These are phyloP conservation scores for Eucalyptus virginea DNA, from an alignment of 345 rosid species.

Conservation along the genomic window DNA sequence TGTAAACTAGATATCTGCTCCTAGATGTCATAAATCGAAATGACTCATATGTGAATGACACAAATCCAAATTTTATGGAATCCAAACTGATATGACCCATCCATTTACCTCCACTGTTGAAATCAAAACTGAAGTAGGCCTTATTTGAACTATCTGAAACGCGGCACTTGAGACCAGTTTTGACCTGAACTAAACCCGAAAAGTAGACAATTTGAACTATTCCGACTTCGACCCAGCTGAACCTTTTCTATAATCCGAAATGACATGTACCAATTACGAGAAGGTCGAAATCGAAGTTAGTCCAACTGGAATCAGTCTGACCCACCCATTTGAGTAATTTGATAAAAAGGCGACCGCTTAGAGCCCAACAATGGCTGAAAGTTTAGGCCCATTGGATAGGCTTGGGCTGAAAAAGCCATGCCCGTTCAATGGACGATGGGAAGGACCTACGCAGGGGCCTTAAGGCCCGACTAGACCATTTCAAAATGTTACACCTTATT, in stretches of 20 bases:
- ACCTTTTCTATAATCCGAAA: not conserved
- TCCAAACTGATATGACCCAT: not conserved
- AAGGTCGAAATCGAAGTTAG: not conserved
- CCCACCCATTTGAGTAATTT: not conserved
- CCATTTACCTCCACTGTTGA: not conserved
- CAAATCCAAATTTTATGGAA: not conserved
- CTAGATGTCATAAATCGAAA: not conserved
- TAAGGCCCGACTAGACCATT: not conserved
- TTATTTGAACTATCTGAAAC: not conserved
- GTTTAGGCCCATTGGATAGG: not conserved
- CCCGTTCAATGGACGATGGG: not conserved
- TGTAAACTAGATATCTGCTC: not conserved
- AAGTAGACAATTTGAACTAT: not conserved
- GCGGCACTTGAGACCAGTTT: not conserved
- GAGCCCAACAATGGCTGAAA: not conserved
- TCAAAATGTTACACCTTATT: not conserved
- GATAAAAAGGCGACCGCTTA: not conserved
- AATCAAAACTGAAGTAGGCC: not conserved
- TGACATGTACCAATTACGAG: not conserved
- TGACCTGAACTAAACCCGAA: not conserved
- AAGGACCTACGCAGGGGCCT: not conserved
- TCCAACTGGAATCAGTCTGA: not conserved
- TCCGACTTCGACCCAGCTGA: not conserved
- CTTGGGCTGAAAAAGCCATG: not conserved
- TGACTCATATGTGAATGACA: not conserved